Evolutionary conservation across 2,329 filamentous ascomycete genomes (phyloP), one percentile per base, ranked within the genome.

Genomic region (Corniculantispora saksenae): DNA sequence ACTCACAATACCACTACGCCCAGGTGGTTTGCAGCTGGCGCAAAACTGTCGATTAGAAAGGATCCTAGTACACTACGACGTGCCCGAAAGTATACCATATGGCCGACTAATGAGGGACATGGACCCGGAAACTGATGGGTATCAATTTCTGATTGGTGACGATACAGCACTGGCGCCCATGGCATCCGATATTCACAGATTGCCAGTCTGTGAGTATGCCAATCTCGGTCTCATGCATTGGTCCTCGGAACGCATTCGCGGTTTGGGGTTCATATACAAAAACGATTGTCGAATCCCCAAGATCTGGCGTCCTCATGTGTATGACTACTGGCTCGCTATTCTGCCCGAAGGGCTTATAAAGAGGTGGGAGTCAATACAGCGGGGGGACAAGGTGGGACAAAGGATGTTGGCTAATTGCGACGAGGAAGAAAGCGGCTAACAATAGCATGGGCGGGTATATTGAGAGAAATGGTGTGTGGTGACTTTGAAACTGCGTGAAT

Each of bases 201-300:
- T 60, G 9, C 45, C 45, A 9, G 38, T 45, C 17, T 51, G 43
- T 17, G 59, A 45, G 35, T 61, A 54, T n/a, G 48, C 35, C 6
- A 23, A 53, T 17, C 48, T 61, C 17, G 59, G 59, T 17, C 32
- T 61, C 3, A 17, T 61, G 19, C 48, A 54, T 48, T 61, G 48
- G 59, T 21, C 15, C 6, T 17, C 21, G 21, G 23, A 3, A 23
- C 21, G 48, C 2, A 61, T 54, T 21, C 21, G 43, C 23, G 13
- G 17, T 7, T 15, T 54, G 17, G 59, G 48, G 2, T 21, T 61
- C 21, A 32, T 12, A 1, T 38, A 29, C 15, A 19, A 21, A 3
- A 21, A 23, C 15, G 45, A 50, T 9, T 3, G 19, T 13, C 29
- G 21, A 35, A 50, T 51, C 38, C 32, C 17, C 13, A 10, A 19